Evolutionary conservation across 192 early-diverging fungal species (phyloP).

Genomic region (Phlyctochytrium bullatum): DNA sequence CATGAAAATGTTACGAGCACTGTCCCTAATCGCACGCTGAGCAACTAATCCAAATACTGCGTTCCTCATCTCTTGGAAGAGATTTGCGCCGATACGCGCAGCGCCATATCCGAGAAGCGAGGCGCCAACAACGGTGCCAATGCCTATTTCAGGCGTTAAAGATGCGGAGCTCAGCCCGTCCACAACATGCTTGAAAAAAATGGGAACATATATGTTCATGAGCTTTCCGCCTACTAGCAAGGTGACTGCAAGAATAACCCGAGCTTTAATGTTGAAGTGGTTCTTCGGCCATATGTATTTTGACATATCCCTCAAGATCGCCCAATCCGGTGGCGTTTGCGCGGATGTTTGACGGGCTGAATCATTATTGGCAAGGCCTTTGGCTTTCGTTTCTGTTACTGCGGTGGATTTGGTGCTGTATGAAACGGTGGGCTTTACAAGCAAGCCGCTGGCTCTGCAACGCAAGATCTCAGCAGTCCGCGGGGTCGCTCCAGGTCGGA

Average conservation of each 20-base stretch:
- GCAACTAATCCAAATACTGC: constrained; percentile 92
- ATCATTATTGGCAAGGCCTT: too few species aligned
- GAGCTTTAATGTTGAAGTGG: constrained; percentile 74
- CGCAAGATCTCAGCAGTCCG: too few species aligned
- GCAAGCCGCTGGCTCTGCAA: too few species aligned
- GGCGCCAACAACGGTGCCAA: constrained; percentile 83
- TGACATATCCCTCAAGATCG: constrained; percentile 71
- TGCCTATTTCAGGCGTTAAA: constrained; percentile 49
- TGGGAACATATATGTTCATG: constrained; percentile 92
- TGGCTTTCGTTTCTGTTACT: too few species aligned
- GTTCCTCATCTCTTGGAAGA: constrained; percentile 88
- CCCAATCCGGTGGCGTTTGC: constrained; percentile 47
- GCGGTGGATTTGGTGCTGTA: too few species aligned
- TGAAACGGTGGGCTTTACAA: too few species aligned
- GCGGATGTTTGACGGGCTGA: too few species aligned
- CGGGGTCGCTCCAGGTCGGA: too few species aligned
- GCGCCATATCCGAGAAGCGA: constrained; percentile 93
- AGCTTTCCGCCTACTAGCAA: constrained; percentile 75
- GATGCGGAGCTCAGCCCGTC: constrained; percentile 76
- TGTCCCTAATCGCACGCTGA: constrained; percentile 86
- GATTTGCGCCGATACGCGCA: constrained; percentile 75
- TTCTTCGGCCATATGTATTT: constrained; percentile 92
- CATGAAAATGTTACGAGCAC: constrained; percentile 84
- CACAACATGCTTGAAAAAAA: constrained; percentile 91
- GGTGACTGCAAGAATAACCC: constrained; percentile 80